Base-by-base conservation (phyloP, 768 basidiomycete genomes). In the Dacryopinax primogenitus region DNA sequence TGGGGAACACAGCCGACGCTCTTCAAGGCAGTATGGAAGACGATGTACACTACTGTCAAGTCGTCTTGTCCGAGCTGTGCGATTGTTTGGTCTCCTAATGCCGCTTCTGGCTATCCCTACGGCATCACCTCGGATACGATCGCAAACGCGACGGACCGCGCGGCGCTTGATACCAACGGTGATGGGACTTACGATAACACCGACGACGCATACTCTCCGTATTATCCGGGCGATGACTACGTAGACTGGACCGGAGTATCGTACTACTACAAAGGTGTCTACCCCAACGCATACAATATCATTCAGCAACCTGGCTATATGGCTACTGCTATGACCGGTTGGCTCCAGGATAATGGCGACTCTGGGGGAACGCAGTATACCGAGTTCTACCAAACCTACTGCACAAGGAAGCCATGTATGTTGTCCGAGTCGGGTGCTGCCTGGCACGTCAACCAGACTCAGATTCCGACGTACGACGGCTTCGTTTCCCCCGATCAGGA, bases 161-260 rank as follows among this genome's bases (percentile, higher is more conserved):
- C 68, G 0, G 61, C 68, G 0, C 69, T 73, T 30, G 72, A 73
- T 63, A 73, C 72, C n/a, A 68, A 73, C 65, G 33, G 33, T 23
- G 66, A 71, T 51, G 68, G 68, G 9, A 32, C 64, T 36, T 66
- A 72, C 35, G 64, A 68, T 26, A 63, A 58, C 0, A 68, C 33
- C 1, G 72, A 73, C 45, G 71, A 73, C 44, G 34, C 72, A 16
- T 63, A 70, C 37, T 33, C 67, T 28, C 71, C 72, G 18, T 73
- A 68, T 65, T 73, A 68, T 62, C 72, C 72, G 0, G 72, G 72
- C 1, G 70, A 70, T 51, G 66, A 70, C 23, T n/a, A 67, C n/a
- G 71, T 73, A 35, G 72, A 73, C 67, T 73, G 72, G 72, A 68
- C 67, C 45, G 72, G 71, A 1, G 26, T 73, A 32, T 72, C 71